Conservation (phyloP, 352 stramenopile species). For the Phytophthora vignae region DNA sequence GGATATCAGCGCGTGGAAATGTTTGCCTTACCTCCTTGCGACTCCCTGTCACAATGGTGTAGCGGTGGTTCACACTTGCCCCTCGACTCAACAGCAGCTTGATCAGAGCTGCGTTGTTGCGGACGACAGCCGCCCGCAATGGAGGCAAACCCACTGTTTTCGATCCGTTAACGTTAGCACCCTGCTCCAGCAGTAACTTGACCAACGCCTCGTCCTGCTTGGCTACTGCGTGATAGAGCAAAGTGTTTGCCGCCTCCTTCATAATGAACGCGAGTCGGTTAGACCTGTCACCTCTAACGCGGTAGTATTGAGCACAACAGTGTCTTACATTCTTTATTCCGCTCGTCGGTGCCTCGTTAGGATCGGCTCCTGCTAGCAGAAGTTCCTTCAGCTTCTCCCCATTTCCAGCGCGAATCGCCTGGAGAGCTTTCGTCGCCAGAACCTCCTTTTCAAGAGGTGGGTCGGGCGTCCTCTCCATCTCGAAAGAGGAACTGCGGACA, state of each 20-base stretch:
- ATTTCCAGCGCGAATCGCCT: background rate
- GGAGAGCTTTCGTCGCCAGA: conserved; percentile 16
- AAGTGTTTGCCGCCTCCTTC: conserved; percentile 8
- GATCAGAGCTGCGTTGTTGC: conserved; percentile 14
- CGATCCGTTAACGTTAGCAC: conserved; percentile 10
- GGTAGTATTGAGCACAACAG: background rate
- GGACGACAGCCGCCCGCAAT: conserved; percentile 10
- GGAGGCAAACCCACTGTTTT: conserved; percentile 2
- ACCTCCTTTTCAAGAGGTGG: background rate
- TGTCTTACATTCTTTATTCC: conserved; percentile 3
- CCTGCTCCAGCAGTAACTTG: conserved; percentile 11
- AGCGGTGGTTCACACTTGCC: conserved; percentile 12
- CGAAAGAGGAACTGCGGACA: background rate
- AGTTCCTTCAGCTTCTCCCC: background rate
- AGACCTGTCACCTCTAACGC: background rate
- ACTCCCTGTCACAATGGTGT: conserved; percentile 1
- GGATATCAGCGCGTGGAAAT: background rate
- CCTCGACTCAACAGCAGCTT: conserved; percentile 14
- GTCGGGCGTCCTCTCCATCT: conserved; percentile 5
- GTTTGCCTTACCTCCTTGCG: conserved; percentile 10
- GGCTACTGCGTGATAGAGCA: conserved; percentile 20
- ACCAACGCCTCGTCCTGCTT: conserved; percentile 10
- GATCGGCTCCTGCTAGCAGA: conserved; percentile 1
- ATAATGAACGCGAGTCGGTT: background rate
- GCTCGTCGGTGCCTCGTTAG: conserved; percentile 6